Evolutionary conservation across 306 rosid genomes (phyloP).

Genomic region (Benincasa hispida): DNA sequence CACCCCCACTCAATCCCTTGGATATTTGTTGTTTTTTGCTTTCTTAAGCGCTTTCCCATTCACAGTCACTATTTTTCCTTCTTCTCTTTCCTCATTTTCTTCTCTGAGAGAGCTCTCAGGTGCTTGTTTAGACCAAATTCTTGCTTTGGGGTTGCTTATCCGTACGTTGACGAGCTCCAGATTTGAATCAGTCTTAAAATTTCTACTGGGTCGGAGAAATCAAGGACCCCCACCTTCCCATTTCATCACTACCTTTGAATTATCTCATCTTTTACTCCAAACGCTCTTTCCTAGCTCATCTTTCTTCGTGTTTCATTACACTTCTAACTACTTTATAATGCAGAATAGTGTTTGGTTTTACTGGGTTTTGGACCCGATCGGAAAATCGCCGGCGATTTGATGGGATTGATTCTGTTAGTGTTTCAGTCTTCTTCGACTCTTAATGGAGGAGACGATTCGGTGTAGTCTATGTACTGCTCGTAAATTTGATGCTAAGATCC

Average conservation of each 20-base stretch:
- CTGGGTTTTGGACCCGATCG: conserved; percentile 37
- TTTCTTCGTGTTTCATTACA: not conserved
- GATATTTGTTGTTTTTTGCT: conserved; percentile 3
- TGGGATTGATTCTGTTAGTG: conserved; percentile 37
- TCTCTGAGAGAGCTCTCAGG: not conserved
- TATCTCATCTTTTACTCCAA: not conserved
- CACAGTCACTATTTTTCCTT: conserved; percentile 33
- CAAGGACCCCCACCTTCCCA: conserved; percentile 4
- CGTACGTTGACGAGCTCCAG: conserved; percentile 15
- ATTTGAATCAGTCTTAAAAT: conserved; percentile 21
- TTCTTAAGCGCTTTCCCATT: conserved; percentile 2
- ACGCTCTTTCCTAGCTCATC: not conserved
- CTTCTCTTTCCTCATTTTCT: conserved; percentile 4
- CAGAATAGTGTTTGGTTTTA: conserved; percentile 23
- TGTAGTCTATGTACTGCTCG: conserved; percentile 27
- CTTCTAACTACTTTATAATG: conserved; percentile 23
- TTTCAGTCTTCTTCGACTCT: conserved; percentile 22
- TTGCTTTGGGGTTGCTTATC: not conserved
- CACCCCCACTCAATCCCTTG: conserved; percentile 45
- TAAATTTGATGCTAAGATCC: conserved; percentile 37
- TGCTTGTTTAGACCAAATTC: not conserved
- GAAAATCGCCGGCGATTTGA: conserved; percentile 51
- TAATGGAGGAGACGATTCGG: conserved; percentile 56
- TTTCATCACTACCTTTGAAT: conserved; percentile 20
- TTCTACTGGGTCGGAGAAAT: conserved; percentile 11